A percentile compares a stretch with the other conserved stretches of the same genome.
phyloP scores from a whole-genome alignment of 2,329 filamentous ascomycete species.

The Nigrospora sphaerica region DNA sequence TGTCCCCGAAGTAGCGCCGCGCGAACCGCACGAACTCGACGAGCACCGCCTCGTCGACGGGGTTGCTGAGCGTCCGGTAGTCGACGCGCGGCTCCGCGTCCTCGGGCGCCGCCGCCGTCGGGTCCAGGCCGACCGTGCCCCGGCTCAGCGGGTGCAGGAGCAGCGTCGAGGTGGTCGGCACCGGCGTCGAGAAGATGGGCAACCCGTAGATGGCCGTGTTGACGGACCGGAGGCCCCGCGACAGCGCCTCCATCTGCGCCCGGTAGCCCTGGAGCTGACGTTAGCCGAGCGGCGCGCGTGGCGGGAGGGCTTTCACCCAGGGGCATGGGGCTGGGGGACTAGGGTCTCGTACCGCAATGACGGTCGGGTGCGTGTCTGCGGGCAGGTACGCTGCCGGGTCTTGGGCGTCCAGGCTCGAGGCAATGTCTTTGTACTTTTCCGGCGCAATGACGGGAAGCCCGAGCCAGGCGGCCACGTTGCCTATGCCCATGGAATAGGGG shows the following conservation, averaged over 20 bases:
- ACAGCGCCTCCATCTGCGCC: conserved; percentile 7
- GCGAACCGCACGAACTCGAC: not conserved
- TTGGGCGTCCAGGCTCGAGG: conserved; percentile 19
- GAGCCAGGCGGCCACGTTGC: not conserved
- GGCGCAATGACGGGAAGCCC: conserved; percentile 24
- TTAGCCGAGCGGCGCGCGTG: too few relatives aligned
- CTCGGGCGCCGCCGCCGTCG: not conserved
- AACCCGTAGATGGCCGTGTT: conserved; percentile 11
- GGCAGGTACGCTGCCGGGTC: conserved; percentile 26
- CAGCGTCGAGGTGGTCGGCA: conserved; percentile 14
- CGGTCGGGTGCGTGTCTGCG: conserved; percentile 20
- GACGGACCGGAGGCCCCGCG: conserved; percentile 7
- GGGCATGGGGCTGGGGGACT: conserved; percentile 19
- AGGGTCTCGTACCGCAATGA: conserved; percentile 27
- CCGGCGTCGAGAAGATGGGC: conserved; percentile 25
- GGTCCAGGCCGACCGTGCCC: not conserved
- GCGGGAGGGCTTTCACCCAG: conserved; percentile 21
- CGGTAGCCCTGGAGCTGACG: not conserved
- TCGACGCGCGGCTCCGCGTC: not conserved
- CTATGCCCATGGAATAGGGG: not conserved
- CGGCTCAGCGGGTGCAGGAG: not conserved
- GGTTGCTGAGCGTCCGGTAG: not conserved
- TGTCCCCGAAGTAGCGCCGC: not conserved
- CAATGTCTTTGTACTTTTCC: conserved; percentile 17
- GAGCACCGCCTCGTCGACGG: not conserved